Evolutionary conservation across 768 basidiomycete species (phyloP), one percentile per base, ranked within the genome.

Genomic region (Myochromella boudieri): DNA sequence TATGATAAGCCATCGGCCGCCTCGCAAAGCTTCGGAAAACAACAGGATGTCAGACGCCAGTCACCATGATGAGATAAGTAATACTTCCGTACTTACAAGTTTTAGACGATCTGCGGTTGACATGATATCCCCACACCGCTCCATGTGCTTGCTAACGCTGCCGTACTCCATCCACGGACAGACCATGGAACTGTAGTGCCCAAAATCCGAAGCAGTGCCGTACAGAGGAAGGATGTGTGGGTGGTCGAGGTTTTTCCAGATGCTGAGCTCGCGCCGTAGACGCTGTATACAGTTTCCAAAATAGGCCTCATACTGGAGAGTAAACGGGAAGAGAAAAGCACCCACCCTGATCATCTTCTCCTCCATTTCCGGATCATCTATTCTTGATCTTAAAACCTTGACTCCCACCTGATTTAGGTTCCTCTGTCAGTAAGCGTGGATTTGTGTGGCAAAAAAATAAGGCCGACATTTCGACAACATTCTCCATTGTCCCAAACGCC

Each of bases 131-230:
- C 68, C 68, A 43, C 52, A 61, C 14, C 58, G 54, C 48, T 68
- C 68, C 58, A 74, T 60, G 46, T 71, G 69, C 46, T 62, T 65
- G 34, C 60, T 66, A 6, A 69, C 60, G 42, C 62, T 66, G 7
- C 72, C 72, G 34, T 71, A 60, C 32, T 72, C 64, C 42, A 67
- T 53, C 72, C 72, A 74, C 6, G 71, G 70, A 40, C 71, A 72
- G 2, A 72, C 71, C 64, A 74, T 62, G 7, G 65, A 62, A 6
- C 52, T 55, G 41, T 67, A 69, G 20, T 60, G 65, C 14, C 71
- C 71, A 49, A 72, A 71, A 31, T 65, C 68, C 17, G 65, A 65
- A 15, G 61, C 59, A 3, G 62, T 65, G 10, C 72, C 72, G 41
- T 59, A 60, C 1, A 74, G 54, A 21, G 63, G 57, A 22, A 74